Conservation (phyloP, 1,139 yeast genomes). For the Trichomonascaceae sp. region DNA sequence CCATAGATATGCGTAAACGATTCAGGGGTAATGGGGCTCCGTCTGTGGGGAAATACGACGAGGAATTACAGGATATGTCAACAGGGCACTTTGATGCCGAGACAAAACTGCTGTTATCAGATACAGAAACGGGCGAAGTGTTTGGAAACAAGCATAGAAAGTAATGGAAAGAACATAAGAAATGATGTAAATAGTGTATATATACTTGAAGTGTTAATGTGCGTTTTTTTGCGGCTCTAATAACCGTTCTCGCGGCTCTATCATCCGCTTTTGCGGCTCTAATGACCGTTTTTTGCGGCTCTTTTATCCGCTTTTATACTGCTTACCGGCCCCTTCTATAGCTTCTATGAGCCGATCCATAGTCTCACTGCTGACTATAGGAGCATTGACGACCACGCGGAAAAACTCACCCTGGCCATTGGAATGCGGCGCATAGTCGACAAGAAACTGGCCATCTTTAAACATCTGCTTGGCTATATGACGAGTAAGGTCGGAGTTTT, state of each 20-base stretch:
- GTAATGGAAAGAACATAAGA: not conserved
- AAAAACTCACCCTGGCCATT: conserved; percentile 67
- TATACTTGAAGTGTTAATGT: too few species aligned
- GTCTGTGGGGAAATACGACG: conserved; percentile 88
- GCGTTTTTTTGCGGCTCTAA: too few species aligned
- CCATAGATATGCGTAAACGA: conserved; percentile 73
- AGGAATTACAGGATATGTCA: conserved; percentile 71
- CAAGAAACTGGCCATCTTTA: conserved; percentile 55
- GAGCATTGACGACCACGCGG: conserved; percentile 79
- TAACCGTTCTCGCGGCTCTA: too few species aligned
- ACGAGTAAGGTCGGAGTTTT: conserved; percentile 57
- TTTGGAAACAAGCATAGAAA: not conserved
- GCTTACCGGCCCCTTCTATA: conserved; percentile 29
- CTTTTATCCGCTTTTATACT: not conserved
- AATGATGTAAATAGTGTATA: not conserved
- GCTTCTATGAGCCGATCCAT: conserved; percentile 39
- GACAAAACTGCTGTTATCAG: conserved; percentile 46
- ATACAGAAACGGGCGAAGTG: conserved; percentile 5
- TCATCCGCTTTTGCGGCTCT: too few species aligned
- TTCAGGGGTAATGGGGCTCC: conserved; percentile 91
- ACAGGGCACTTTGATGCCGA: conserved; percentile 74
- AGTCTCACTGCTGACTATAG: conserved; percentile 40
- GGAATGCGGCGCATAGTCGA: conserved; percentile 73
- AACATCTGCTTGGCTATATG: conserved; percentile 59
- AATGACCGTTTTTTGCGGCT: too few species aligned